Evolutionary conservation across 2,329 filamentous ascomycete species (phyloP).

Genomic region (Talaromyces sp.): DNA sequence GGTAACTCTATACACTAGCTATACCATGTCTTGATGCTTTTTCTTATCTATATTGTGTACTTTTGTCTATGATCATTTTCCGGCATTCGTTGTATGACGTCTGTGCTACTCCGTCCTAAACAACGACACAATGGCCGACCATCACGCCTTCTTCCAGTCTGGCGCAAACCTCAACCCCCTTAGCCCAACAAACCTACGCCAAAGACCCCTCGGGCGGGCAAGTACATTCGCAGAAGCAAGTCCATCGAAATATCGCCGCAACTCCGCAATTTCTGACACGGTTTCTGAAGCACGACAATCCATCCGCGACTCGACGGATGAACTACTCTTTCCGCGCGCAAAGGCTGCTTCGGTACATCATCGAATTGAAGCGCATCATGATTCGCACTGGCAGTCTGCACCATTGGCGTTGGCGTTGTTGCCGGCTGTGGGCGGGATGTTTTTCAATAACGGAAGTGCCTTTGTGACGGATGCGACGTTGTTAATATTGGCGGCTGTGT

Average conservation of each 20-base stretch:
- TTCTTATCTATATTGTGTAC: neutral
- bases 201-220: conserved; percentile 35
- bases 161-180: conserved; percentile 20
- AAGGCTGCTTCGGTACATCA: conserved; percentile 25
- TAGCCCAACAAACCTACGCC: conserved; percentile 28
- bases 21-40: neutral
- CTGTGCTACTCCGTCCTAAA: neutral
- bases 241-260: conserved; percentile 52
- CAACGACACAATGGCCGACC: conserved; percentile 17
- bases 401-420: conserved; percentile 79
- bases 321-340: conserved; percentile 61
- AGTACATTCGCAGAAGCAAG: conserved; percentile 36
- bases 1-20: neutral
- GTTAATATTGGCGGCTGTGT: conserved; percentile 73
- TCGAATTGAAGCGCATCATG: conserved; percentile 44
- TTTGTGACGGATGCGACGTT: conserved; percentile 83
- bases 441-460: conserved; percentile 79
- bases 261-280: conserved; percentile 75
- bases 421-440: conserved; percentile 76
- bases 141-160: conserved; percentile 21
- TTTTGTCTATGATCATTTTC: neutral
- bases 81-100: conserved; percentile 3
- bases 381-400: conserved; percentile 71
- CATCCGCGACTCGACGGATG: conserved; percentile 64
- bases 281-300: conserved; percentile 63